Percentiles rank a stretch among this genome's conserved stretches.
These are phyloP conservation scores for Rhamnella rubrinervis DNA, from an alignment of 331 rosid genomes.

Conservation along the genomic window DNA sequence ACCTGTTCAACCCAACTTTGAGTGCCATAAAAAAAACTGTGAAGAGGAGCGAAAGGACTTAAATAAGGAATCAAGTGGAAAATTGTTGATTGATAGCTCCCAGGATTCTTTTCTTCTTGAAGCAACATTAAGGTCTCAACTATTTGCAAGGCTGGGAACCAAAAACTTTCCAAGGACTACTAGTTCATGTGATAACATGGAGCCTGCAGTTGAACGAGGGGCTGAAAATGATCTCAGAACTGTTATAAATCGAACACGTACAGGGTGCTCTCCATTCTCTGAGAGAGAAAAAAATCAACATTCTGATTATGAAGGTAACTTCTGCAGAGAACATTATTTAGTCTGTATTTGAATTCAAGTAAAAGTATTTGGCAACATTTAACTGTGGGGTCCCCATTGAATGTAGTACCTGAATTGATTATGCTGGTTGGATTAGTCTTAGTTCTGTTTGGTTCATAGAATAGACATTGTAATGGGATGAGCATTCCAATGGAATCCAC, in stretches of 20 bases:
- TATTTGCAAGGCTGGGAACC: conserved; percentile 66
- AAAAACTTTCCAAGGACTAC: conserved; percentile 38
- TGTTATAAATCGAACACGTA: conserved; percentile 34
- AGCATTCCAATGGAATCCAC: no score
- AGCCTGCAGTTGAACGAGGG: conserved; percentile 45
- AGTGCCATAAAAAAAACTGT: conserved; percentile 27
- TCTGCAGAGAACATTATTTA: conserved; percentile 4
- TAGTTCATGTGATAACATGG: conserved; percentile 37
- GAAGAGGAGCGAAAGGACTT: conserved; percentile 34
- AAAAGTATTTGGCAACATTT: neutral
- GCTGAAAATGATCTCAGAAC: conserved; percentile 52
- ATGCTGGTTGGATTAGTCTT: neutral
- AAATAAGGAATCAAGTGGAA: conserved; percentile 36
- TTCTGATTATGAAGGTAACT: conserved; percentile 47
- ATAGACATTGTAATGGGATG: no score
- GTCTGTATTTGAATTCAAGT: neutral
- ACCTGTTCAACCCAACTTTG: conserved; percentile 40
- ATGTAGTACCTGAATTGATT: neutral
- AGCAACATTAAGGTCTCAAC: conserved; percentile 75
- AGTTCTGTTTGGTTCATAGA: no score
- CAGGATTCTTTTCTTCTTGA: conserved; percentile 82
- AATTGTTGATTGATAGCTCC: conserved; percentile 29
- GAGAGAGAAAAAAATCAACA: conserved; percentile 33
- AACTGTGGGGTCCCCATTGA: neutral
- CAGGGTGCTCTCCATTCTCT: conserved; percentile 23